phyloP scores from a whole-genome alignment of 805 yeast genomes.

The Zygosaccharomyces gambellarensis region DNA sequence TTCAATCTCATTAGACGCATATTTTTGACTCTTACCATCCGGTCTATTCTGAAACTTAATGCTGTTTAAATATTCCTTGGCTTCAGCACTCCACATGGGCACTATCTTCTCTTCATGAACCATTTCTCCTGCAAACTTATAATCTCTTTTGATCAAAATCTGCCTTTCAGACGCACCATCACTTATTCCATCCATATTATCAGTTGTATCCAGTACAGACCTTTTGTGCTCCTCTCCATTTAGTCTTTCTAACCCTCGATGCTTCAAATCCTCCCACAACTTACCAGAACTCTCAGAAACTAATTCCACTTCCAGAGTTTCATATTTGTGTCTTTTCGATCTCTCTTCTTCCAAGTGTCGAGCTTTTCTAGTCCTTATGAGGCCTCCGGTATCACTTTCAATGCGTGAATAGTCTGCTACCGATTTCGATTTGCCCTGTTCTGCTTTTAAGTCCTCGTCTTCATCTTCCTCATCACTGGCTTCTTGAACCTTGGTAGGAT shows the following conservation, averaged over 20 bases:
- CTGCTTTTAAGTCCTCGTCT: conserved; percentile 34
- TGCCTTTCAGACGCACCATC: conserved; percentile 37
- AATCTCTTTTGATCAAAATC: conserved; percentile 69
- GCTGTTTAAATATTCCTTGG: conserved; percentile 68
- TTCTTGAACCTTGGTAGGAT: conserved; percentile 35
- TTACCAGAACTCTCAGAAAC: conserved; percentile 44
- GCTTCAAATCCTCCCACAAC: conserved; percentile 52
- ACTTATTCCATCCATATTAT: conserved; percentile 6
- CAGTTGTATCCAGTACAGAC: conserved; percentile 23
- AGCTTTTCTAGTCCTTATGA: conserved; percentile 67
- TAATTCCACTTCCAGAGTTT: conserved; percentile 24
- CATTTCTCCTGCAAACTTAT: conserved; percentile 85
- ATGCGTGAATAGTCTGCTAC: conserved; percentile 43
- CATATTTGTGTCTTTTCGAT: conserved; percentile 30
- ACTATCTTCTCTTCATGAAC: conserved; percentile 76
- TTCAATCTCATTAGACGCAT: conserved; percentile 22
- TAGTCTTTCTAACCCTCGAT: conserved; percentile 28
- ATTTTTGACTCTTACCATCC: conserved; percentile 5
- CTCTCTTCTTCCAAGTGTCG: conserved; percentile 40
- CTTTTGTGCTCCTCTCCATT: conserved; percentile 19
- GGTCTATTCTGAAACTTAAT: conserved; percentile 36
- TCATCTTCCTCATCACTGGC: conserved; percentile 29
- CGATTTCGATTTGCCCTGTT: conserved; percentile 33
- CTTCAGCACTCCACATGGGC: conserved; percentile 75
- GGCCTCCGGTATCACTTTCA: conserved; percentile 55